Evolutionary conservation across 495 filamentous ascomycete species (phyloP), one percentile per base, ranked within the genome.

Genomic region (Neurospora cerealis): DNA sequence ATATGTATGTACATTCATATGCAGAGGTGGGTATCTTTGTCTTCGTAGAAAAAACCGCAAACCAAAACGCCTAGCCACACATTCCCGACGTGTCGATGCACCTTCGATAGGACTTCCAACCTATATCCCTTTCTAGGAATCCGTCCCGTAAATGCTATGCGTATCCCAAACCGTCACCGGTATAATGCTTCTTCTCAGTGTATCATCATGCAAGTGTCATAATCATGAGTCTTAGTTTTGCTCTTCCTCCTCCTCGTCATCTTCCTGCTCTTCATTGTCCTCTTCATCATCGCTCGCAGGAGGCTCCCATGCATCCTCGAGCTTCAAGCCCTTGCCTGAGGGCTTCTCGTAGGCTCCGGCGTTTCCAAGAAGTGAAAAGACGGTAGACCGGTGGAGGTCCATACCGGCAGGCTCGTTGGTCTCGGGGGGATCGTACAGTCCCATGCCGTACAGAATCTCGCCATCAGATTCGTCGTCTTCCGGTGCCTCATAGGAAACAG

Each of bases 221-320:
- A 66, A 66, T 66, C 54, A 32, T 66, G 7, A 66, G 54, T 66
- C 54, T 66, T 66, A 66, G 15, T 66, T 17, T 36, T 72, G 71
- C 34, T 81, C 72, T 3, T 82, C 78, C 17, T 81, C 78, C 7
- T 75, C 81, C 0, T 81, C 77, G 5, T 78, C 81, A 8, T 84
- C 82, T 4, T 79, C 83, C 17, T 86, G 84, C 24, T 85, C 85
- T 17, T 84, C 88, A 0, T 88, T 86, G 7, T 88, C 86, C 1
- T 89, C 86, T 38, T 89, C 88, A 7, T 91, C 89, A 38, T 89
- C 87, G 7, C 82, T 80, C 19, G 82, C 84, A 8, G 92, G 91
- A 15, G 93, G 93, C 40, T 89, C 89, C 86, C 93, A 96, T 6
- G 91, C 91, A 74, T 95, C 93, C 83, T 95, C 93, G 17, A 96